phyloP scores from a whole-genome alignment of 208 protist species.

The Trypanosoma theileri region DNA sequence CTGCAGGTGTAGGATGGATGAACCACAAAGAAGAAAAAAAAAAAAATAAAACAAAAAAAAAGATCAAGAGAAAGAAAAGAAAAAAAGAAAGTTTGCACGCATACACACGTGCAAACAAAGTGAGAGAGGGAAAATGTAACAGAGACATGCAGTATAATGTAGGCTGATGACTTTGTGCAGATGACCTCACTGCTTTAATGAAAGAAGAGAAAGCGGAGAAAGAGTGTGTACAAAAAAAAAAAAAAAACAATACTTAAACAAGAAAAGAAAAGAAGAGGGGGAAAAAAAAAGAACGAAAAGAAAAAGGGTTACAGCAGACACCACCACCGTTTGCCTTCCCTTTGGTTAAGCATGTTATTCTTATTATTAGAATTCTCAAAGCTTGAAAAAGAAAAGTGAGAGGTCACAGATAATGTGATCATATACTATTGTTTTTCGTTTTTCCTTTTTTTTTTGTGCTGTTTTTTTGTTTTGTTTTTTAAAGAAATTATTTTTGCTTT shows the following conservation, averaged over 20 bases:
- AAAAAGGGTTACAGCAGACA: too few species aligned
- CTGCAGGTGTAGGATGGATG: too few species aligned
- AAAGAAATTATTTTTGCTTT: neutral
- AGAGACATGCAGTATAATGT: too few species aligned
- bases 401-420: neutral
- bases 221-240: neutral
- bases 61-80: too few species aligned
- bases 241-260: neutral
- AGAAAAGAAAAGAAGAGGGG: neutral
- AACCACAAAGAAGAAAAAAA: too few species aligned
- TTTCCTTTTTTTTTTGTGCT: slow-evolving; percentile 6
- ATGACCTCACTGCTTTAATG: too few species aligned
- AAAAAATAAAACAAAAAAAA: too few species aligned
- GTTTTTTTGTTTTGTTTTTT: slow-evolving; percentile 4
- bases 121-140: too few species aligned
- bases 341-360: neutral
- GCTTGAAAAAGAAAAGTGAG: neutral
- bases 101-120: too few species aligned
- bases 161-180: too few species aligned
- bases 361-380: slow-evolving; percentile 8
- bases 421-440: neutral
- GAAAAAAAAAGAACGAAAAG: neutral
- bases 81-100: neutral
- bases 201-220: neutral
- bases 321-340: too few species aligned